These are phyloP conservation scores for Ceratocystis variospora DNA, from an alignment of 2,329 filamentous ascomycete species.

Conservation along the genomic window DNA sequence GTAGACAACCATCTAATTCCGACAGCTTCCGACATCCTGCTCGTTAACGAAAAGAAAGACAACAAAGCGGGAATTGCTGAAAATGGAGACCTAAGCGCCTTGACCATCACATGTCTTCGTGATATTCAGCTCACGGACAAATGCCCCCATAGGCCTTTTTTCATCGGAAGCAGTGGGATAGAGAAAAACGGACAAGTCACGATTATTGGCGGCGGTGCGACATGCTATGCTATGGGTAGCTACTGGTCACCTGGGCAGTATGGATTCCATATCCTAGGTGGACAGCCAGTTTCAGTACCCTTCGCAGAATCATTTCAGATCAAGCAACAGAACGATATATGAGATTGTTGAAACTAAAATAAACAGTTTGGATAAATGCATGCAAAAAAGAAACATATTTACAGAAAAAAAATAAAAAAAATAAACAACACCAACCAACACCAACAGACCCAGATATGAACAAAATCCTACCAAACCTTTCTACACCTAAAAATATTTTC, in stretches of 20 bases:
- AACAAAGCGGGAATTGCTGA: neutral
- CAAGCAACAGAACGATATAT: neutral
- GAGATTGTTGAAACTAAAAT: neutral
- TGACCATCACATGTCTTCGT: neutral
- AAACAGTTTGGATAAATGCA: neutral
- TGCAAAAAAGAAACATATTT: neutral
- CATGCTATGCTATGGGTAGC: slow-evolving; percentile 82
- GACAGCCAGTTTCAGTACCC: neutral
- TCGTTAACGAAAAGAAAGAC: neutral
- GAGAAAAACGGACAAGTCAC: slow-evolving; percentile 36
- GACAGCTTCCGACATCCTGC: slow-evolving; percentile 11
- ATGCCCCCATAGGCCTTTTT: slow-evolving; percentile 37
- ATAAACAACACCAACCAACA: neutral
- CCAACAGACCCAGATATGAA: too few relatives aligned
- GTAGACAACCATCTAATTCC: slow-evolving; percentile 7
- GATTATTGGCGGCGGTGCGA: slow-evolving; percentile 65
- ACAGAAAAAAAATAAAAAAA: neutral
- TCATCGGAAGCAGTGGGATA: slow-evolving; percentile 53
- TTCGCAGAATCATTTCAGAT: neutral
- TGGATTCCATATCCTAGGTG: slow-evolving; percentile 19
- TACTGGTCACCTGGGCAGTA: slow-evolving; percentile 60
- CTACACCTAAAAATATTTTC: neutral
- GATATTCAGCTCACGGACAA: slow-evolving; percentile 12
- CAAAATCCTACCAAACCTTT: too few relatives aligned
- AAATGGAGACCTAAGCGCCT: neutral